Evolutionary conservation across 23 red algal genomes (phyloP), one percentile per base, ranked within the genome.

Genomic region (Gracilaria caudata): DNA sequence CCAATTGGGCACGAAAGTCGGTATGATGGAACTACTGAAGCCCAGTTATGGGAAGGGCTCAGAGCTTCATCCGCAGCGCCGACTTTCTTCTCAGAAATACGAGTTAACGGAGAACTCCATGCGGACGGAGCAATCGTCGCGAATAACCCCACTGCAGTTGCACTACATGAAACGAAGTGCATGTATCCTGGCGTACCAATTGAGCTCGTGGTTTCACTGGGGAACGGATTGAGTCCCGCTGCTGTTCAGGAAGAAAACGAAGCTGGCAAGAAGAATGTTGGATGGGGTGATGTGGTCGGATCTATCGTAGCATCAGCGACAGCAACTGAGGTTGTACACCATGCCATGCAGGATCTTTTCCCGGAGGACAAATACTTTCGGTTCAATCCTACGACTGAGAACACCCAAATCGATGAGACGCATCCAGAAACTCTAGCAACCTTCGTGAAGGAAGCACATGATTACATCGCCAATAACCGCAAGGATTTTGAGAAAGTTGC

Each of bases 281-380:
- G 96, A 25, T 98, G 96, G 96, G 94, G 92, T 78, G 96, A 98
- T 71, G 85, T 98, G 51, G 83, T 98, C 37, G 92, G 86, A n/a
- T 95, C 90, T 11, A 90, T 98, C 51, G 81, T 98, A 32, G 90
- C 80, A 28, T 93, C 96, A n/a, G 96, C 96, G n/a, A 94, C 92
- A 19, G 78, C 92, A 17, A 98, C 96, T 36, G 96, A 98, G 70
- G 89, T 59, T 36, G 93, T 98, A 20, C 96, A 98, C 82, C 89
- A 98, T 55, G 90, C 90, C 12, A 90, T 98, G 81, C 78, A 87
- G 29, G 96, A 98, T 56, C 86, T 98, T 21, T 84, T 98, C 47
- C 96, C 96, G 3, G 32, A 79, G 29, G 82, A 93, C 33, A 92
- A 86, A 59, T 98, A 98, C 84, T 95, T 95, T 85, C 82, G 96